A percentile compares a stretch with the other conserved stretches of the same genome.
Conservation (phyloP, 2,329 filamentous ascomycete species). For the Catunica adiposa region DNA sequence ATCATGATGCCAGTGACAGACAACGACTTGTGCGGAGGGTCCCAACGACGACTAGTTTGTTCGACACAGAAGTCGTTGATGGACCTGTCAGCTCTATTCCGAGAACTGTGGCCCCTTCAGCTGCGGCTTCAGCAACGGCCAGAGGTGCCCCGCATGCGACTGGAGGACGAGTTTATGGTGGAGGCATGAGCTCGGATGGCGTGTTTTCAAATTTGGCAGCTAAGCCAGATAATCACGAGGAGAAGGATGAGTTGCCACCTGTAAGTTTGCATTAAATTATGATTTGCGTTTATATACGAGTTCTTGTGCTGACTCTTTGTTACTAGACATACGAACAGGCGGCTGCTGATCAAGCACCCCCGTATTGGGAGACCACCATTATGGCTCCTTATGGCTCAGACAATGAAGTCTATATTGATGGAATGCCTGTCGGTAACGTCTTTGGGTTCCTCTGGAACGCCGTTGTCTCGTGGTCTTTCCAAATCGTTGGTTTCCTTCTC, state of each 20-base stretch:
- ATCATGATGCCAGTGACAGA: constrained; percentile 58
- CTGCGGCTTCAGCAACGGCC: not conserved
- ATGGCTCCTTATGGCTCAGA: constrained; percentile 76
- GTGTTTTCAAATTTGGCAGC: constrained; percentile 92
- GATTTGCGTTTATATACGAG: not conserved
- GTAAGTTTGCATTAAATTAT: constrained; percentile 35
- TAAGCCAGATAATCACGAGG: constrained; percentile 61
- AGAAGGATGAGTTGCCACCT: constrained; percentile 78
- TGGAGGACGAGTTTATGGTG: constrained; percentile 39
- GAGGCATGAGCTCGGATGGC: constrained; percentile 70
- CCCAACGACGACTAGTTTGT: constrained; percentile 16
- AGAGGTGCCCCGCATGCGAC: not conserved
- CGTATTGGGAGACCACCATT: constrained; percentile 98
- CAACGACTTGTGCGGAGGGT: constrained; percentile 61
- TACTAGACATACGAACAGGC: constrained; percentile 90
- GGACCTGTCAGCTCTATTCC: constrained; percentile 15
- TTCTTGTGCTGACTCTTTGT: constrained; percentile 22
- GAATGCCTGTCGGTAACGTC: constrained; percentile 75
- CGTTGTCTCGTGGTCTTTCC: constrained; percentile 96
- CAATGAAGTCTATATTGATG: constrained; percentile 94
- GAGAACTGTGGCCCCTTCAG: not conserved
- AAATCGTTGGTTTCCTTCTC: constrained; percentile 89
- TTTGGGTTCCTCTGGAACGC: constrained; percentile 84
- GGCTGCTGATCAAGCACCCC: constrained; percentile 84
- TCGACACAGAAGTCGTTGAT: constrained; percentile 11